Evolutionary conservation across 768 basidiomycete species (phyloP).

Genomic region (Pleurotus eryngii): DNA sequence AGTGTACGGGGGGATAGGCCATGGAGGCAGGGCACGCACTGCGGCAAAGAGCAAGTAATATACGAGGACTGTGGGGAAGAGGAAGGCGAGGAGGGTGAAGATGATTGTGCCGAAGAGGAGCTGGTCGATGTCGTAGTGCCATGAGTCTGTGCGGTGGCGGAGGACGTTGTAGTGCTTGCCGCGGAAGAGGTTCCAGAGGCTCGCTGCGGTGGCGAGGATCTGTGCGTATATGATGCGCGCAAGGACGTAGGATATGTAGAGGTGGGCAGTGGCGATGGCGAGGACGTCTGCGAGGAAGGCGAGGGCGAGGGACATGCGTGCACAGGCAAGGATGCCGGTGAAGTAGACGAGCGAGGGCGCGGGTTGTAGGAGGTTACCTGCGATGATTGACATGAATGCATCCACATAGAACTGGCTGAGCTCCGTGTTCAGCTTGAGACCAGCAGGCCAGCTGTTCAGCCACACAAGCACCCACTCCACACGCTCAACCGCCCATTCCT

Average conservation of each 20-base stretch:
- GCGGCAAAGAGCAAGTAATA: constrained; percentile 82
- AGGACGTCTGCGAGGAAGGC: constrained; percentile 67
- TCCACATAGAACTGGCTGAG: constrained; percentile 84
- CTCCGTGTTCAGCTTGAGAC: constrained; percentile 93
- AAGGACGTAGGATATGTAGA: constrained; percentile 66
- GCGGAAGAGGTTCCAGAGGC: constrained; percentile 87
- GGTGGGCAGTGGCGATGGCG: constrained; percentile 63
- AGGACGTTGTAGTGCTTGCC: constrained; percentile 89
- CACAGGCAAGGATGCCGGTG: constrained; percentile 34
- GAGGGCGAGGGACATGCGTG: constrained; percentile 64
- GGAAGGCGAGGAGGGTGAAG: constrained; percentile 77
- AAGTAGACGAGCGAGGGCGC: constrained; percentile 24
- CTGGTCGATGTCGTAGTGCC: constrained; percentile 91
- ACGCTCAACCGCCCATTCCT: constrained; percentile 42
- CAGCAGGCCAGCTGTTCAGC: constrained; percentile 95
- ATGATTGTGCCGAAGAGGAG: constrained; percentile 91
- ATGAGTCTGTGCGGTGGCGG: constrained; percentile 83
- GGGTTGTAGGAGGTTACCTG: constrained; percentile 39
- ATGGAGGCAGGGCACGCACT: constrained; percentile 31
- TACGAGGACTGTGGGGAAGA: constrained; percentile 81
- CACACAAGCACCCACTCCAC: constrained; percentile 61
- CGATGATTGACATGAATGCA: constrained; percentile 61
- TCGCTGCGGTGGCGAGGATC: constrained; percentile 55
- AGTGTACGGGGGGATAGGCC: not conserved
- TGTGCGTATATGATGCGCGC: constrained; percentile 59